A percentile compares a stretch with the other conserved stretches of the same genome.
phyloP scores from a whole-genome alignment of 768 basidiomycete species.

The Dacryopinax spathularia region DNA sequence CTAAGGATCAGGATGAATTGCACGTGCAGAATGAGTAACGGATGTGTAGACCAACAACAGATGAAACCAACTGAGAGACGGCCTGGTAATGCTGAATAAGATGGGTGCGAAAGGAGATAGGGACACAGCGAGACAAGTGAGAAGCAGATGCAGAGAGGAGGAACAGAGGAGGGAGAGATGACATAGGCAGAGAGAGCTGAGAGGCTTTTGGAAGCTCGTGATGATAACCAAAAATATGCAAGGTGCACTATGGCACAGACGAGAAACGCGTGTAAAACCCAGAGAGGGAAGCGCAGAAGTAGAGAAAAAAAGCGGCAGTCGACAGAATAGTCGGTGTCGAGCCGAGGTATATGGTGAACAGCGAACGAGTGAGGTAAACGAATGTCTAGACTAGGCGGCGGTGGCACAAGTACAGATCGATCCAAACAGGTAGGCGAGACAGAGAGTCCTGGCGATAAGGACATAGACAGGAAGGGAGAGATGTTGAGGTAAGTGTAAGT shows the following conservation, averaged over 20 bases:
- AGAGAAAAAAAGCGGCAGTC: conserved; percentile 5
- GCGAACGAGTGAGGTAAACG: background rate
- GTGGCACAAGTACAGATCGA: background rate
- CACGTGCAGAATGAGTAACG: conserved; percentile 1
- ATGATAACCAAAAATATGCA: background rate
- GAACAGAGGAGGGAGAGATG: background rate
- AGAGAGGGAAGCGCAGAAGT: background rate
- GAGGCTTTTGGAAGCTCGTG: conserved; percentile 6
- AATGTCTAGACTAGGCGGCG: background rate
- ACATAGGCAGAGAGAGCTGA: background rate
- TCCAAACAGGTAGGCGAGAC: conserved; percentile 2
- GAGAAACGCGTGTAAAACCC: background rate
- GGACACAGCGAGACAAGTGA: conserved; percentile 8
- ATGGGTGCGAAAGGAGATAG: conserved; percentile 3
- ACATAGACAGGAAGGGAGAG: conserved; percentile 7
- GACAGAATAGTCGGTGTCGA: background rate
- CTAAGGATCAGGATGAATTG: background rate
- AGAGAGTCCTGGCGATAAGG: conserved; percentile 15
- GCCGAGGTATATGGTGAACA: background rate
- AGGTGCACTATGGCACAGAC: background rate
- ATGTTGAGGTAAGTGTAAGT: conserved; percentile 3
- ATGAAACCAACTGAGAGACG: conserved; percentile 3
- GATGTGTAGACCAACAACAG: conserved; percentile 3
- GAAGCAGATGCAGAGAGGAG: background rate
- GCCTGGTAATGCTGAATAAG: background rate